These are phyloP conservation scores for Fraxinus quadrangulata DNA, from an alignment of 257 asterid genomes.

Conservation along the genomic window DNA sequence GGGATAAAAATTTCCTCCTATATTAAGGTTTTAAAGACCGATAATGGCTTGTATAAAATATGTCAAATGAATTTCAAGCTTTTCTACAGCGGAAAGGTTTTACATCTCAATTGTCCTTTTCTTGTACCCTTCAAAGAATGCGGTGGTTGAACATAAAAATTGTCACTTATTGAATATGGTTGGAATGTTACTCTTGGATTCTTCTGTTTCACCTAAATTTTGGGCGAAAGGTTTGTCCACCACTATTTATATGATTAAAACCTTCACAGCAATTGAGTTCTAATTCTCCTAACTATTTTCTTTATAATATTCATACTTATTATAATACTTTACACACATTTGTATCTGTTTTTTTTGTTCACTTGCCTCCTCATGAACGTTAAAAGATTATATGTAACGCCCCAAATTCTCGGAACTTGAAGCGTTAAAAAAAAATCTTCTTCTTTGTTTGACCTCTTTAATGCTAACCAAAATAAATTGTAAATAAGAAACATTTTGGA, in stretches of 20 bases:
- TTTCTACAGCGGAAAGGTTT: constrained; percentile 8
- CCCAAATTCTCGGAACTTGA: too few relatives aligned
- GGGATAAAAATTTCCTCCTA: background rate
- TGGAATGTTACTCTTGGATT: background rate
- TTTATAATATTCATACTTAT: too few relatives aligned
- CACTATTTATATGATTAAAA: background rate
- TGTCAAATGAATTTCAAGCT: background rate
- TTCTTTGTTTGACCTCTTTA: too few relatives aligned
- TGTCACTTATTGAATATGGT: constrained; percentile 1
- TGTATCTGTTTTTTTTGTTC: too few relatives aligned
- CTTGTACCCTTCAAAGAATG: constrained; percentile 20
- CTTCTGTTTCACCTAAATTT: background rate
- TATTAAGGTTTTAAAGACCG: background rate
- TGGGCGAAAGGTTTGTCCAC: constrained; percentile 16
- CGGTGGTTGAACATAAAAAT: constrained; percentile 14
- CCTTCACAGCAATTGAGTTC: background rate
- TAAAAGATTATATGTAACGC: too few relatives aligned
- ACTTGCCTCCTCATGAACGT: too few relatives aligned
- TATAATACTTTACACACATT: too few relatives aligned
- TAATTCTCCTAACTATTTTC: background rate
- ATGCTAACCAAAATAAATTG: too few relatives aligned
- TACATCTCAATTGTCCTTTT: background rate
- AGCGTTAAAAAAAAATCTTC: too few relatives aligned
- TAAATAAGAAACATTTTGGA: too few relatives aligned
- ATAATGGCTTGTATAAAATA: constrained; percentile 3